phyloP scores from a whole-genome alignment of 1,139 yeast genomes.

The Zhuliangozyma blackwelliae region DNA sequence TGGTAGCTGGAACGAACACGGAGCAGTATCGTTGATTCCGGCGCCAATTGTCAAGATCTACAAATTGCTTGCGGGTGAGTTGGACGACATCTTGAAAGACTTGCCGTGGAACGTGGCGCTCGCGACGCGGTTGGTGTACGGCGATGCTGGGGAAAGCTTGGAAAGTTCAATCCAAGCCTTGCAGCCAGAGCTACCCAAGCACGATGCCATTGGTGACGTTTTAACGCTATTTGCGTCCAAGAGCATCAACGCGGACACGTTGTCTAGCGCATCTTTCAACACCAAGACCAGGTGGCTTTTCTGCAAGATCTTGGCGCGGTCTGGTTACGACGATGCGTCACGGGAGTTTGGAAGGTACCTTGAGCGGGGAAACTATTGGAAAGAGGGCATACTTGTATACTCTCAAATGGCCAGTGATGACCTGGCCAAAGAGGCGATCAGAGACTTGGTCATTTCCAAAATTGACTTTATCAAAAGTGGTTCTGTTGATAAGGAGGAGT shows the following conservation, averaged over 20 bases:
- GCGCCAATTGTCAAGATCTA: slow-evolving; percentile 51
- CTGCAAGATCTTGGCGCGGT: slow-evolving; percentile 34
- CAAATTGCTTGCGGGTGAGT: slow-evolving; percentile 60
- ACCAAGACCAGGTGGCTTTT: slow-evolving; percentile 53
- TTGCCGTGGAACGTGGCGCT: slow-evolving; percentile 68
- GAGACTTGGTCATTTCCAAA: slow-evolving; percentile 44
- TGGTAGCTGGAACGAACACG: slow-evolving; percentile 55
- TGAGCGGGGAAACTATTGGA: slow-evolving; percentile 43
- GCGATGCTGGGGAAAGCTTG: slow-evolving; percentile 43
- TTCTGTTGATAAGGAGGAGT: slow-evolving; percentile 26
- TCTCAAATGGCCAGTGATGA: slow-evolving; percentile 48
- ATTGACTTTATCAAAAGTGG: slow-evolving; percentile 35
- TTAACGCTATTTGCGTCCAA: slow-evolving; percentile 16
- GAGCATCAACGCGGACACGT: background rate
- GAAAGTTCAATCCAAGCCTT: slow-evolving; percentile 30
- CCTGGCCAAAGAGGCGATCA: slow-evolving; percentile 35
- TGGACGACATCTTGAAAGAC: slow-evolving; percentile 34
- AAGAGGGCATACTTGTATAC: slow-evolving; percentile 59
- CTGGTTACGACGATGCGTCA: slow-evolving; percentile 38
- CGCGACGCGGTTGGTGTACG: slow-evolving; percentile 59
- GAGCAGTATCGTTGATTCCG: slow-evolving; percentile 46
- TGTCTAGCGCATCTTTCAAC: slow-evolving; percentile 14
- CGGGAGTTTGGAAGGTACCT: slow-evolving; percentile 52
- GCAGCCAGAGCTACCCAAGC: slow-evolving; percentile 9
- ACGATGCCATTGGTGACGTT: slow-evolving; percentile 17